Conservation (phyloP, 257 asterid species). For the Anisodus acutangulus region DNA sequence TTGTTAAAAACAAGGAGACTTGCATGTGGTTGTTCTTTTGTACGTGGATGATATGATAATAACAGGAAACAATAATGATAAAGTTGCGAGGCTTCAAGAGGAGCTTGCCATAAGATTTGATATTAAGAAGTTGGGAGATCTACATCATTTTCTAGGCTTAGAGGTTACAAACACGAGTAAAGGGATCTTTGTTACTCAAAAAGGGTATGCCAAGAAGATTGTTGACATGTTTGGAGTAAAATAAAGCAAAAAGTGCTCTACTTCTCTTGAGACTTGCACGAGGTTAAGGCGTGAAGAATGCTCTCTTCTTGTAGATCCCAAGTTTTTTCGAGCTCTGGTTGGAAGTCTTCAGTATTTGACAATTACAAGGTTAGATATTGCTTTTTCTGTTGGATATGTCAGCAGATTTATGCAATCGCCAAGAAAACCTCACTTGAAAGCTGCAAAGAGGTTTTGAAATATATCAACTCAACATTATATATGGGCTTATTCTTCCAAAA, state of each 20-base stretch:
- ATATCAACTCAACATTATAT: neutral
- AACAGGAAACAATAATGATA: neutral
- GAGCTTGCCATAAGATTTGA: constrained; percentile 29
- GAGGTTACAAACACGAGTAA: neutral
- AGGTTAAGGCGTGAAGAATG: constrained; percentile 26
- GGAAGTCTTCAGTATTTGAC: constrained; percentile 29
- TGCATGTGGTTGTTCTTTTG: neutral
- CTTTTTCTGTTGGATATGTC: neutral
- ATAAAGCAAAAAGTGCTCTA: neutral
- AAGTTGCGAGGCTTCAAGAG: neutral
- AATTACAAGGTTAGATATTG: constrained; percentile 22
- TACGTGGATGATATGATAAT: constrained; percentile 39
- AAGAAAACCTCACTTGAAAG: constrained; percentile 18
- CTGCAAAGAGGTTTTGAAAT: constrained; percentile 23
- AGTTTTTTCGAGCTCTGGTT: neutral
- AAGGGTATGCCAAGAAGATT: constrained; percentile 26
- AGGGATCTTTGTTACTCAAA: constrained; percentile 15
- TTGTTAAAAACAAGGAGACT: neutral
- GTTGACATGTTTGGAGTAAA: neutral
- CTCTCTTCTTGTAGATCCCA: neutral
- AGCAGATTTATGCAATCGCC: constrained; percentile 29
- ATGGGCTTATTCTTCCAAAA: neutral
- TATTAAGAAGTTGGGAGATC: constrained; percentile 29
- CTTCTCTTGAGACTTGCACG: neutral
- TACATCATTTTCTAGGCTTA: constrained; percentile 32